Conservation (phyloP, 2,329 filamentous ascomycete genomes). For the Sphaceloma murrayae region DNA sequence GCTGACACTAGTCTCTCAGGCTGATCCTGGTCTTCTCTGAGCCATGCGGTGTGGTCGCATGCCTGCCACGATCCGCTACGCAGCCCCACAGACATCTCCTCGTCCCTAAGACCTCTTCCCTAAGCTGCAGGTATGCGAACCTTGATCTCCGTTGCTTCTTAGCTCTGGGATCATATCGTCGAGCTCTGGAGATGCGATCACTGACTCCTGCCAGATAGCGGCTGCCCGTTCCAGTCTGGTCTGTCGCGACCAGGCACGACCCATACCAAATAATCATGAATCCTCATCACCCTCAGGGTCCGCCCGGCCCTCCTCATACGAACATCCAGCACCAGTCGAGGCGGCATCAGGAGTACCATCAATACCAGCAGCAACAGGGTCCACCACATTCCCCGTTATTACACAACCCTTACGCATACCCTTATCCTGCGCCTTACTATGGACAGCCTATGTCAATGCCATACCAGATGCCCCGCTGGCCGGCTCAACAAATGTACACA, state of each 20-base stretch:
- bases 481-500: conserved; percentile 30
- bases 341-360: conserved; percentile 34
- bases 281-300: conserved; percentile 60
- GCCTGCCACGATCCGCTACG: conserved; percentile 12
- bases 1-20: no score
- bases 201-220: no score
- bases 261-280: conserved; percentile 57
- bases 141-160: no score
- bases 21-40: not conserved
- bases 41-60: conserved; percentile 13
- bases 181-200: no score
- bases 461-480: conserved; percentile 32
- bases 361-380: conserved; percentile 28
- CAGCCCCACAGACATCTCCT: not conserved
- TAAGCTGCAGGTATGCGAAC: no score
- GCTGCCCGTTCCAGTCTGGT: conserved; percentile 10
- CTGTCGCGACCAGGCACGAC: conserved; percentile 15
- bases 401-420: conserved; percentile 32
- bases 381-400: conserved; percentile 32
- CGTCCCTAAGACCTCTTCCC: conserved; percentile 9
- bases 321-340: conserved; percentile 30
- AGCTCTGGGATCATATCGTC: no score
- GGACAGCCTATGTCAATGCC: conserved; percentile 30
- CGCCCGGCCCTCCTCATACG: conserved; percentile 40
- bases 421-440: conserved; percentile 33